phyloP scores from a whole-genome alignment of 169 alveolate genomes.

The Eimeria acervulina region DNA sequence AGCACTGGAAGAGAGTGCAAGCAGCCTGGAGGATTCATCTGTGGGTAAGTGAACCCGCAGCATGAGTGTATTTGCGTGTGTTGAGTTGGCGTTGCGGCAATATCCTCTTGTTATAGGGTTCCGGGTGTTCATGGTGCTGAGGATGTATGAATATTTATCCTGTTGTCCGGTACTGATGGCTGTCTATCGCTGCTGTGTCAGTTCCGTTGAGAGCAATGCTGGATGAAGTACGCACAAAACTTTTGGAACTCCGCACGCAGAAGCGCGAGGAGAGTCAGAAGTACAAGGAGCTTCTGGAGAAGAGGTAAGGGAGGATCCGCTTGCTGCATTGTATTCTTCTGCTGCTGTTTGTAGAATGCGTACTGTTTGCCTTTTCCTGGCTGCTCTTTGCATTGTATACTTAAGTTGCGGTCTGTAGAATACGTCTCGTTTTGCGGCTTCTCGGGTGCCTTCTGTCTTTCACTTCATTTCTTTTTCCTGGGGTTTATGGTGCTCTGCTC shows the following conservation, averaged over 20 bases:
- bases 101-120: too few species aligned
- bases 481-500: background rate
- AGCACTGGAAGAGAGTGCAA: slow-evolving; percentile 67
- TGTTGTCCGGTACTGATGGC: background rate
- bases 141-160: too few species aligned
- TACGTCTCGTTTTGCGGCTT: background rate
- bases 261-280: slow-evolving; percentile 77
- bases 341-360: background rate
- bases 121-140: too few species aligned
- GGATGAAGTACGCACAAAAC: slow-evolving; percentile 69
- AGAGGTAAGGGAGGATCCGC: background rate
- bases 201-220: slow-evolving; percentile 73
- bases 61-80: too few species aligned
- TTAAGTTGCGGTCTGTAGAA: too few species aligned
- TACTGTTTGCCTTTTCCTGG: background rate
- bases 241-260: slow-evolving; percentile 58
- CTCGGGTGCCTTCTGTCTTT: background rate
- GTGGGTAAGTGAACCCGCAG: slow-evolving; percentile 72
- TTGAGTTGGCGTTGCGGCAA: too few species aligned
- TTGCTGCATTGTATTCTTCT: background rate
- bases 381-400: background rate
- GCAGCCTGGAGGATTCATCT: slow-evolving; percentile 78
- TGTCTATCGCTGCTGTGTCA: background rate
- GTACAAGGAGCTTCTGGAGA: slow-evolving; percentile 67
- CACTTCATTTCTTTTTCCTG: background rate